Evolutionary conservation across 1,139 yeast genomes (phyloP).

Genomic region (Candida tropicalis): DNA sequence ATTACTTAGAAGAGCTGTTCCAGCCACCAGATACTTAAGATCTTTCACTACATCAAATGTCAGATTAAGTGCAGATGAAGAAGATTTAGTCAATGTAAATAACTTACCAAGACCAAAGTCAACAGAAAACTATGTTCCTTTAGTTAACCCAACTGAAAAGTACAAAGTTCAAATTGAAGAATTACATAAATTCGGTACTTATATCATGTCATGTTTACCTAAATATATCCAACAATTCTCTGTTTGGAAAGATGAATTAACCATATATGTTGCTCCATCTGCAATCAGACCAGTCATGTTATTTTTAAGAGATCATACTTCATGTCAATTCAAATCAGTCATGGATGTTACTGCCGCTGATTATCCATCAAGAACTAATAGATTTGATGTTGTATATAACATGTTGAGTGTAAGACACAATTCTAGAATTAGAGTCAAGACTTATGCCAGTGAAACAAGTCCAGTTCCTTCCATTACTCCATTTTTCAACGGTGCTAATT

Average conservation of each 20-base stretch:
- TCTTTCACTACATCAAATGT: constrained; percentile 15
- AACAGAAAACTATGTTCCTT: constrained; percentile 48
- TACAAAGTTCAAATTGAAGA: constrained; percentile 71
- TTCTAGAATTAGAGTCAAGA: constrained; percentile 86
- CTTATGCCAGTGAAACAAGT: constrained; percentile 81
- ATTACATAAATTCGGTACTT: constrained; percentile 81
- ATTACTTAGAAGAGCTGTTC: constrained; percentile 6
- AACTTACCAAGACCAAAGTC: constrained; percentile 45
- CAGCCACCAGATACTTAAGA: constrained; percentile 11
- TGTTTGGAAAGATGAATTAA: constrained; percentile 90
- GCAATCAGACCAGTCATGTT: constrained; percentile 71
- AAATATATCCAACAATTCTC: constrained; percentile 81
- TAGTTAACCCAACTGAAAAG: constrained; percentile 78
- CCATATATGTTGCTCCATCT: constrained; percentile 73
- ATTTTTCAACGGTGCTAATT: constrained; percentile 77
- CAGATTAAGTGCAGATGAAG: constrained; percentile 20
- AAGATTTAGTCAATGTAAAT: constrained; percentile 40
- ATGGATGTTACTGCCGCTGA: constrained; percentile 88
- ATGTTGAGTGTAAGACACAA: constrained; percentile 80
- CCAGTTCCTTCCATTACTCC: constrained; percentile 80
- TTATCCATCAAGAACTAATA: constrained; percentile 79
- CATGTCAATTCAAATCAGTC: constrained; percentile 77
- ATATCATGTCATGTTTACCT: constrained; percentile 77
- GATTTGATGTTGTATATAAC: constrained; percentile 88
- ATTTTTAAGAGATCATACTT: constrained; percentile 76